Conservation (phyloP, 2,329 filamentous ascomycete species). For the Sclerotinia nivalis region DNA sequence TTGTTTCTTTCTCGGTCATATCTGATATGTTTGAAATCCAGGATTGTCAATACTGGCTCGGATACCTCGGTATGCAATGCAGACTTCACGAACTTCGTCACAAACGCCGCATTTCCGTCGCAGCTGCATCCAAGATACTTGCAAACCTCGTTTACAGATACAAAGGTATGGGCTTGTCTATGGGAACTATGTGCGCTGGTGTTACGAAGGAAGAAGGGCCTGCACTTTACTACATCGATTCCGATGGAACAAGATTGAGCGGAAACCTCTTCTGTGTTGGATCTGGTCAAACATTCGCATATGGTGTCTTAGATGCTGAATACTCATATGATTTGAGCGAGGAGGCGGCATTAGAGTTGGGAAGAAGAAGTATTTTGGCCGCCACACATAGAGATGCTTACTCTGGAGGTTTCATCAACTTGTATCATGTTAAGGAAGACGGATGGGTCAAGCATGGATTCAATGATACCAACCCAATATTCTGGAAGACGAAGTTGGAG, state of each 20-base stretch:
- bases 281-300: constrained; percentile 97
- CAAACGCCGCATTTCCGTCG: constrained; percentile 97
- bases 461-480: constrained; percentile 96
- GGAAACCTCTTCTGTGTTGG: constrained; percentile 99
- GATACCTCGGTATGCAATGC: constrained; percentile 98
- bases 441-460: constrained; percentile 99
- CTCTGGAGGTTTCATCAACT: constrained; percentile 96
- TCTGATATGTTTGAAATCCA: constrained; percentile 39
- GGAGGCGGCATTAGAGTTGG: constrained; percentile 88
- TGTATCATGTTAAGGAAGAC: constrained; percentile 98
- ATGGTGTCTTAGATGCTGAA: constrained; percentile 94
- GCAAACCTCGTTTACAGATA: constrained; percentile 98
- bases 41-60: constrained; percentile 99
- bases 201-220: constrained; percentile 95
- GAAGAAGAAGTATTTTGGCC: constrained; percentile 87
- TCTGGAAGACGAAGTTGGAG: constrained; percentile 99
- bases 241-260: constrained; percentile 86
- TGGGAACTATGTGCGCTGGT: constrained; percentile 99
- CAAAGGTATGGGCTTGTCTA: constrained; percentile 97
- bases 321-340: constrained; percentile 87
- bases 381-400: constrained; percentile 98
- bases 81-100: constrained; percentile 98
- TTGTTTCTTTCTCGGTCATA: not conserved
- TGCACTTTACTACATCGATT: constrained; percentile 98
- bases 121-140: constrained; percentile 96